Evolutionary conservation across 2,329 filamentous ascomycete genomes (phyloP).

Genomic region (Trichoderma lentiforme): DNA sequence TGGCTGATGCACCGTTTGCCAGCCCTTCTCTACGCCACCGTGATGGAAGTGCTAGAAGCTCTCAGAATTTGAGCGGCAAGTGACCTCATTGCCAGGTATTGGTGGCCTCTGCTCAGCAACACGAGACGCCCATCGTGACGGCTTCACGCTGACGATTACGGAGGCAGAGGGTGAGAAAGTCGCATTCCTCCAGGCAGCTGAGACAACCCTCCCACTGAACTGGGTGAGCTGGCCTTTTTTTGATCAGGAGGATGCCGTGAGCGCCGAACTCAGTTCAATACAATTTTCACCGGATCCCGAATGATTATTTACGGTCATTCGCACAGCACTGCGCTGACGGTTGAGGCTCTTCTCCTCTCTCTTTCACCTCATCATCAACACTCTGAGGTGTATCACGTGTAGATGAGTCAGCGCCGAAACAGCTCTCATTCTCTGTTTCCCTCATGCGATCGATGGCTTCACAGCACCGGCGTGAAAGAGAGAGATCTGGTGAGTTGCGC

Average conservation of each 20-base stretch:
- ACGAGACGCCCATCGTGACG: neutral
- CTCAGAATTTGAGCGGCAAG: slow-evolving; percentile 10
- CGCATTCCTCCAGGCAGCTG: slow-evolving; percentile 7
- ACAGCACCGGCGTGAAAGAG: neutral
- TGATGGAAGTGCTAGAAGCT: neutral
- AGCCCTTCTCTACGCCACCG: neutral
- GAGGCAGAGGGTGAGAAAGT: neutral
- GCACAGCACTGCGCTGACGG: neutral
- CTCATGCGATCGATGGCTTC: neutral
- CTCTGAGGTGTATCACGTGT: neutral
- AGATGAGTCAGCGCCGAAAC: neutral
- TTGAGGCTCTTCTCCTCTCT: neutral
- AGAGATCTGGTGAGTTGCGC: neutral
- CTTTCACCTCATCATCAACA: neutral
- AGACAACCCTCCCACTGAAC: neutral
- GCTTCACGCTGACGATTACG: neutral
- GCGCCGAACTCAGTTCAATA: neutral
- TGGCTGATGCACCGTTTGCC: slow-evolving; percentile 1
- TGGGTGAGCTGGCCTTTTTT: neutral
- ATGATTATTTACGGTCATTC: slow-evolving; percentile 9
- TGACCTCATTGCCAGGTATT: slow-evolving; percentile 10
- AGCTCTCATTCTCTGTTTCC: neutral
- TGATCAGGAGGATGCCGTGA: neutral
- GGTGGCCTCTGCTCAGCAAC: neutral
- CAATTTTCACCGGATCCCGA: neutral